Evolutionary conservation across 768 basidiomycete species (phyloP).

Genomic region (Rhizopogon salebrosus): DNA sequence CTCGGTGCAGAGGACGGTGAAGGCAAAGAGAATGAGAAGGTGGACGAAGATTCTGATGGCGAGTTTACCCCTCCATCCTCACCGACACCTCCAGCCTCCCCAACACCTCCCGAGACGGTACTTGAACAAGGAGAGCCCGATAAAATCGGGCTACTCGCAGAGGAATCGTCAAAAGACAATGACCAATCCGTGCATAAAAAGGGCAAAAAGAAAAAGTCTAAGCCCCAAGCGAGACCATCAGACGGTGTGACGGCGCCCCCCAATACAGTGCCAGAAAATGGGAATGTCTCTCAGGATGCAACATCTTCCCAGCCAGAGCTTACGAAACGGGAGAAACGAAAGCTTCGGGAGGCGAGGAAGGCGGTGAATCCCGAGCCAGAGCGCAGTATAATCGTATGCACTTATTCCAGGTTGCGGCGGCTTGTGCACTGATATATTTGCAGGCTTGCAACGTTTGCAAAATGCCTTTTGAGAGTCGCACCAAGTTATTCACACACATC

Average conservation of each 20-base stretch:
- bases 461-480: conserved; percentile 58
- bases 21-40: conserved; percentile 17
- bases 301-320: conserved; percentile 22
- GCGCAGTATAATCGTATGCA: conserved; percentile 7
- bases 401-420: neutral
- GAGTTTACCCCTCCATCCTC: conserved; percentile 9
- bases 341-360: conserved; percentile 74
- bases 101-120: conserved; percentile 1
- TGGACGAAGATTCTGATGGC: neutral
- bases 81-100: conserved; percentile 12
- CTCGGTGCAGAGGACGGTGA: conserved; percentile 34
- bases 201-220: conserved; percentile 7
- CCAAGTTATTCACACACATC: conserved; percentile 73
- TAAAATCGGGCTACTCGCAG: neutral
- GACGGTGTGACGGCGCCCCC: neutral
- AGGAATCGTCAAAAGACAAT: conserved; percentile 7
- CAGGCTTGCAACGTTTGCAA: conserved; percentile 67
- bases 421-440: conserved; percentile 6
- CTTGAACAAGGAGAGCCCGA: conserved; percentile 2
- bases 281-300: neutral
- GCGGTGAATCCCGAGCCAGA: conserved; percentile 15
- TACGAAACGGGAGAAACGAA: conserved; percentile 80
- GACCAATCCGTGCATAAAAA: neutral
- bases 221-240: conserved; percentile 1
- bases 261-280: neutral